These are phyloP conservation scores for Trichoderma citrinoviride DNA, from an alignment of 2,329 filamentous ascomycete genomes.

Conservation along the genomic window DNA sequence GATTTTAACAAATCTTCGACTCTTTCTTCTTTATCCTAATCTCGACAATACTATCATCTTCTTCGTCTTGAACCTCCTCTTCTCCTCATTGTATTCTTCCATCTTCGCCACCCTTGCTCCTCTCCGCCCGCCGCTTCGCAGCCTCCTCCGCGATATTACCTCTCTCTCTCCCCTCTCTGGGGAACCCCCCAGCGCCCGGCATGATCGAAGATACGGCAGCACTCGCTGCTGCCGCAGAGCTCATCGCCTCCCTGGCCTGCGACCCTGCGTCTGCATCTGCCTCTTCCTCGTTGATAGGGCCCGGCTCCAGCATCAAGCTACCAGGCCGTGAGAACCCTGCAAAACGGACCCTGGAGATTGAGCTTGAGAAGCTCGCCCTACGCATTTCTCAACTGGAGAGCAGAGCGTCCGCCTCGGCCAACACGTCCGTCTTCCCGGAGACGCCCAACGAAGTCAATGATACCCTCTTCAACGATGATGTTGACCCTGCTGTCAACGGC, in stretches of 20 bases:
- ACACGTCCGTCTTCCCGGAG: constrained; percentile 64
- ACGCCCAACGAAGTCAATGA: constrained; percentile 74
- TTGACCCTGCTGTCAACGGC: constrained; percentile 43
- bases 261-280: constrained; percentile 36
- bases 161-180: constrained; percentile 18
- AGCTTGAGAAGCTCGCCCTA: constrained; percentile 73
- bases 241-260: constrained; percentile 52
- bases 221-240: constrained; percentile 52
- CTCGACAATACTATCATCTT: not conserved
- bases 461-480: constrained; percentile 61
- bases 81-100: not conserved
- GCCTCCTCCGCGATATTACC: constrained; percentile 12
- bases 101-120: not conserved
- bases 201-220: constrained; percentile 55
- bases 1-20: not conserved
- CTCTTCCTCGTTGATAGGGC: constrained; percentile 39
- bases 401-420: constrained; percentile 61
- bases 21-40: not conserved
- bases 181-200: constrained; percentile 23
- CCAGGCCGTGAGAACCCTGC: constrained; percentile 73
- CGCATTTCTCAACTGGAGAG: constrained; percentile 81
- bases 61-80: not conserved
- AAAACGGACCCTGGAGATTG: constrained; percentile 77
- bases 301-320: constrained; percentile 59
- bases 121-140: constrained; percentile 2